Evolutionary conservation across 176 grass and related monocot species (phyloP), one percentile per base, ranked within the genome.

Genomic region (Echinochloa phyllopogon): DNA sequence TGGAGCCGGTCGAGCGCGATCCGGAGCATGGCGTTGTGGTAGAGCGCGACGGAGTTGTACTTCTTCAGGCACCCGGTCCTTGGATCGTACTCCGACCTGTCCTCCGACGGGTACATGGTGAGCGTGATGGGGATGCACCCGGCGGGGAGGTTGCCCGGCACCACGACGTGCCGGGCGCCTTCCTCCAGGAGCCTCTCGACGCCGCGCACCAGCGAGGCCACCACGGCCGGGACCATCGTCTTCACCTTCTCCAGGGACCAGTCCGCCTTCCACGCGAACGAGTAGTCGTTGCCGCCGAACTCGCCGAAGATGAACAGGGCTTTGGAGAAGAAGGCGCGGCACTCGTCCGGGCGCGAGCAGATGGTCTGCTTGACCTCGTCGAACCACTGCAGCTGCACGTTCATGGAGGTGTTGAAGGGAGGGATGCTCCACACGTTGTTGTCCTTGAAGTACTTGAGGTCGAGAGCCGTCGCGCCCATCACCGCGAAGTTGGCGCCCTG

Each of bases 231-330:
- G 20, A 94, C 85, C 62, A 83, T 84, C 20, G 36, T 49, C 60
- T 88, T 92, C 70, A 89, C 87, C 69, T 92, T 83, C 1, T 87
- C 91, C 5, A 95, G 72, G 4, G 68, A 90, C 84, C 84, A 88
- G 1, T 89, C 84, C 12, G 96, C 87, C 64, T 91, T 85, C 78
- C 92, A 86, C 70, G 86, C 74, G 62, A 93, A 92, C 77, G 84
- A 87, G 84, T 98, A 98, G 81, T 98, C 96, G 80, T 98, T 98
- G 27, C 93, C 93, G 2, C 96, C 93, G 82, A 98, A 94, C 88
- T 95, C 96, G 64, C 96, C 96, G 65, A 95, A 79, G 55, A 95
- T 76, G 87, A 98, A 95, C 11, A 98, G 91, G 0, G 93, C 80
- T n/a, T 72, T 95, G 3, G 50, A 74, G 42, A 95, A 89, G 13